A percentile compares a stretch with the other conserved stretches of the same genome.
Evolutionary conservation across 1,284 basidiomycete genomes (phyloP).

Genomic region (Mycena sp.): DNA sequence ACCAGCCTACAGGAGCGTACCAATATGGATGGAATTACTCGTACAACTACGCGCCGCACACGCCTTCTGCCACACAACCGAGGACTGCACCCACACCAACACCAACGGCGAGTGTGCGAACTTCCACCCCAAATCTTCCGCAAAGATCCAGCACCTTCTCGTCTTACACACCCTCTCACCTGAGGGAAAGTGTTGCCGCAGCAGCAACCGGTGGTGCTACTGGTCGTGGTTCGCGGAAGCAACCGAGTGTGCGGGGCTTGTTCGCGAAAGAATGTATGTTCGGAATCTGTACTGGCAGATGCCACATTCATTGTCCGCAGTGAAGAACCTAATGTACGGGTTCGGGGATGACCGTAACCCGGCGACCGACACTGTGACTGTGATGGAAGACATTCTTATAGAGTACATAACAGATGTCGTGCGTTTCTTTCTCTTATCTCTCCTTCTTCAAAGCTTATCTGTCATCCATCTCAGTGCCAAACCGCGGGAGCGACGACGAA

Average conservation of each 20-base stretch:
- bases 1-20: slow-evolving; percentile 46
- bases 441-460: neutral
- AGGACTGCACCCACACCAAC: slow-evolving; percentile 21
- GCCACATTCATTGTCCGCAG: slow-evolving; percentile 49
- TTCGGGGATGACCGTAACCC: slow-evolving; percentile 93
- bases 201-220: slow-evolving; percentile 49
- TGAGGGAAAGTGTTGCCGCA: slow-evolving; percentile 37
- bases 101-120: slow-evolving; percentile 11
- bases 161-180: slow-evolving; percentile 21
- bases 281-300: slow-evolving; percentile 10
- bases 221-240: slow-evolving; percentile 61
- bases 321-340: slow-evolving; percentile 93
- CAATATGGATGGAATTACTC: slow-evolving; percentile 26
- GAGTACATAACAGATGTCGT: slow-evolving; percentile 93
- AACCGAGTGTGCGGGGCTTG: slow-evolving; percentile 72
- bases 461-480: slow-evolving; percentile 62
- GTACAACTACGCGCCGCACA: slow-evolving; percentile 13
- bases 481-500: slow-evolving; percentile 73
- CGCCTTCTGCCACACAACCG: slow-evolving; percentile 42
- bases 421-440: slow-evolving; percentile 43
- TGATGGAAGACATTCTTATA: slow-evolving; percentile 94
- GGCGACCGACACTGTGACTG: slow-evolving; percentile 85
- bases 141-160: slow-evolving; percentile 25
- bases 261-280: slow-evolving; percentile 82
- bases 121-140: slow-evolving; percentile 22